Evolutionary conservation across 2,329 filamentous ascomycete species (phyloP).

Genomic region (Daldinia sp.): DNA sequence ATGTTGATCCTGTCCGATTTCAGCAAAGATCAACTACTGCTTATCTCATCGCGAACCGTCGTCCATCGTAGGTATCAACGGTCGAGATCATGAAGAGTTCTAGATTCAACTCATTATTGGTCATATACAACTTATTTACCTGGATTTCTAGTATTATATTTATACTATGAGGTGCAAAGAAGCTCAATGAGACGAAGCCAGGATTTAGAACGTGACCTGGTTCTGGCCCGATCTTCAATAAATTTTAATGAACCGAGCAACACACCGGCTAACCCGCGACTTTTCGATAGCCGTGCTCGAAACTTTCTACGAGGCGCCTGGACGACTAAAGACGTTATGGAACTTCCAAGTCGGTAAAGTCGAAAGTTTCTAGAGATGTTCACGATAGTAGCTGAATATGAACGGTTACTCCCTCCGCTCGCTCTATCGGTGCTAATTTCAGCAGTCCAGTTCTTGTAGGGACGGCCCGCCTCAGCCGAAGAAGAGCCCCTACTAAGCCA

Average conservation of each 20-base stretch:
- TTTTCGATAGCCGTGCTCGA: neutral
- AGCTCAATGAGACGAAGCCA: neutral
- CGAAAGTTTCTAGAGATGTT: neutral
- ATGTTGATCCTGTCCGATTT: constrained; percentile 8
- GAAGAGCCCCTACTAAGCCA: neutral
- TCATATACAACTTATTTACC: neutral
- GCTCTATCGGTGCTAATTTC: neutral
- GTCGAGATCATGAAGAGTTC: neutral
- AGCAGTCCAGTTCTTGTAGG: neutral
- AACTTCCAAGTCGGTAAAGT: neutral
- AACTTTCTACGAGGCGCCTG: too few species aligned
- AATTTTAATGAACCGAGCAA: neutral
- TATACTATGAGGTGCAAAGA: neutral
- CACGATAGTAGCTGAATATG: neutral
- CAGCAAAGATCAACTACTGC: neutral
- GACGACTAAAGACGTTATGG: neutral
- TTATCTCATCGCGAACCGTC: neutral
- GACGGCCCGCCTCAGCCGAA: constrained; percentile 24
- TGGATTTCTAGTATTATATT: neutral
- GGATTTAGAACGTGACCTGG: neutral
- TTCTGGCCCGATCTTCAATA: neutral
- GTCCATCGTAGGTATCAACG: neutral
- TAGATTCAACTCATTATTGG: too few species aligned
- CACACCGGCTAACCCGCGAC: neutral
- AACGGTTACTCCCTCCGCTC: neutral